These are phyloP conservation scores for Stachybotrys chartarum DNA, from an alignment of 2,329 filamentous ascomycete genomes.

Conservation along the genomic window DNA sequence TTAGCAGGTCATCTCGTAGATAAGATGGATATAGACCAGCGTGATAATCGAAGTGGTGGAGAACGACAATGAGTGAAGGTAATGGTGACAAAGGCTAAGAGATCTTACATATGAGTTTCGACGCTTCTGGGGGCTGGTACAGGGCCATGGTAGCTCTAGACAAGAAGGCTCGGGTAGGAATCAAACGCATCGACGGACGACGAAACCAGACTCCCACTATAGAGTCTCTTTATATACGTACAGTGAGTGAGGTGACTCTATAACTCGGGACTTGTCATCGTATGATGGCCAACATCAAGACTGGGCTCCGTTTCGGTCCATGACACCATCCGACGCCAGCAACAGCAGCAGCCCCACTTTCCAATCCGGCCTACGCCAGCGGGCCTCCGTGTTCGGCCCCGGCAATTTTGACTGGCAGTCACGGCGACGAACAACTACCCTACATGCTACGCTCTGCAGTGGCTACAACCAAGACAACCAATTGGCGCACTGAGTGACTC, in stretches of 20 bases:
- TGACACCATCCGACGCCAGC: not conserved
- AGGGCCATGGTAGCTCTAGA: slow-evolving; percentile 35
- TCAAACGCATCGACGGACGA: slow-evolving; percentile 12
- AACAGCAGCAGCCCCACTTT: not conserved
- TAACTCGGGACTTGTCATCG: not conserved
- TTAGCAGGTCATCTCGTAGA: not conserved
- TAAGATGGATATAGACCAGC: not conserved
- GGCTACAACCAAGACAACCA: not conserved
- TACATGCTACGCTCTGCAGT: too few species aligned
- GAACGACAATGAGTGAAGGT: not conserved
- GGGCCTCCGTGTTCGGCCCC: not conserved
- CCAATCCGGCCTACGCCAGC: not conserved
- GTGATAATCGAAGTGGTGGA: slow-evolving; percentile 2
- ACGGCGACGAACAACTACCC: not conserved
- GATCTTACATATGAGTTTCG: slow-evolving; percentile 42
- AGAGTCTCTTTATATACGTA: too few species aligned
- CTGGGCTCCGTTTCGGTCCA: not conserved
- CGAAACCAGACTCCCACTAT: not conserved
- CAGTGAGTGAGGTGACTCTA: too few species aligned
- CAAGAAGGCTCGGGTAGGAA: slow-evolving; percentile 8
- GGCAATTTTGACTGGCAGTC: not conserved
- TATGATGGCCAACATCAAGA: not conserved
- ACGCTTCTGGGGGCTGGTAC: slow-evolving; percentile 28
- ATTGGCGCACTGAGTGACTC: not conserved
- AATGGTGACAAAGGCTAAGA: too few species aligned